phyloP scores from a whole-genome alignment of 805 yeast species.

The Candida ovalis region DNA sequence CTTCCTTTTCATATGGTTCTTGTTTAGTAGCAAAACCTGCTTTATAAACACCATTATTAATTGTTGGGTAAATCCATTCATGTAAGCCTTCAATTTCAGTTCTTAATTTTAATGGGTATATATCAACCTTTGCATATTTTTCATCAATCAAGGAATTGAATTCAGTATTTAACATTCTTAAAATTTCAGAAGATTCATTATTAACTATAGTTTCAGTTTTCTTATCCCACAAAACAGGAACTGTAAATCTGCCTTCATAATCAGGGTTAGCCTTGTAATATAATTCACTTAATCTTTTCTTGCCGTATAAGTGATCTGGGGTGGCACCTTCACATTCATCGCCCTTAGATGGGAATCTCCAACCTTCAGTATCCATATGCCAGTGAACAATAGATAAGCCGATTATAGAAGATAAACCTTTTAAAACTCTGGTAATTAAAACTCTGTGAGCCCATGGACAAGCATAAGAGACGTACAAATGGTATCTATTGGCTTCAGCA shows the following conservation, averaged over 20 bases:
- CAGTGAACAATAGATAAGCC: conserved; percentile 83
- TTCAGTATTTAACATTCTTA: conserved; percentile 76
- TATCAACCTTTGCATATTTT: conserved; percentile 47
- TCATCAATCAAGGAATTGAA: conserved; percentile 57
- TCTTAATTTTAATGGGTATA: conserved; percentile 57
- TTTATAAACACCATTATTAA: conserved; percentile 93
- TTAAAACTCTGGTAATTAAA: conserved; percentile 64
- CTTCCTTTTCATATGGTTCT: conserved; percentile 73
- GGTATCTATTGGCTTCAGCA: conserved; percentile 80
- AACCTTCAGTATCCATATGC: conserved; percentile 83
- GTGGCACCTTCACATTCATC: conserved; percentile 47
- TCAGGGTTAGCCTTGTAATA: conserved; percentile 74
- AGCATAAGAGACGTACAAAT: conserved; percentile 79
- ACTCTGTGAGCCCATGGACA: conserved; percentile 98
- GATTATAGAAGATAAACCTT: conserved; percentile 64
- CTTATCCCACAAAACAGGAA: conserved; percentile 91
- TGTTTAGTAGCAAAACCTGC: conserved; percentile 85
- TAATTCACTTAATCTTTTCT: conserved; percentile 59
- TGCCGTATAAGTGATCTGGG: conserved; percentile 58
- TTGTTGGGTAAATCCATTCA: conserved; percentile 75
- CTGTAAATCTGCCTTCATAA: conserved; percentile 82
- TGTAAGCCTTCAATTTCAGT: conserved; percentile 71
- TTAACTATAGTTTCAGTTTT: conserved; percentile 79
- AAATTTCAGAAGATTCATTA: conserved; percentile 87
- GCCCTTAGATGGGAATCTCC: conserved; percentile 64